These are phyloP conservation scores for Pythium biforme DNA, from an alignment of 352 stramenopile species.

Conservation along the genomic window DNA sequence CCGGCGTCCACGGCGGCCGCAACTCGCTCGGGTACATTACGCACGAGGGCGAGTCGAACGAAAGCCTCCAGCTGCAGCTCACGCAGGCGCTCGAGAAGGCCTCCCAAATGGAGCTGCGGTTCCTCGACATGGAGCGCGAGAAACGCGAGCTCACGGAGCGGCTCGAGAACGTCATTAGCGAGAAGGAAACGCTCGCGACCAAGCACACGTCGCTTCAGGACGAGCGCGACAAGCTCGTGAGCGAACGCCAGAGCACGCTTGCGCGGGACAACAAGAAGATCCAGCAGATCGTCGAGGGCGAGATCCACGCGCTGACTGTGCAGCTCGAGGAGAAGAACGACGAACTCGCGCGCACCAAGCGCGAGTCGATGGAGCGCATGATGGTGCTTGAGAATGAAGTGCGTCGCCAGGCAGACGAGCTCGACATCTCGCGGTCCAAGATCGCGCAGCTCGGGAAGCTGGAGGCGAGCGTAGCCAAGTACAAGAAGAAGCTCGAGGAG, in stretches of 20 bases:
- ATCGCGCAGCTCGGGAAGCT: constrained; percentile 76
- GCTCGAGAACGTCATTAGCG: constrained; percentile 54
- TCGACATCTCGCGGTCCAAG: constrained; percentile 87
- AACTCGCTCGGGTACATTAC: constrained; percentile 61
- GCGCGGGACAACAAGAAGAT: constrained; percentile 88
- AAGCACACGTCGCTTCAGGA: constrained; percentile 53
- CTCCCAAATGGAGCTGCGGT: constrained; percentile 65
- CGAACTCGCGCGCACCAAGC: constrained; percentile 67
- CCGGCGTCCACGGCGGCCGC: constrained; percentile 21
- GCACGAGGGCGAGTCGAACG: constrained; percentile 39
- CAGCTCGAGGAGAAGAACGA: constrained; percentile 80
- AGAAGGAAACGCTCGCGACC: constrained; percentile 45
- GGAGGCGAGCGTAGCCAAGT: constrained; percentile 77
- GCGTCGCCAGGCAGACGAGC: constrained; percentile 78
- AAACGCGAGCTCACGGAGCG: constrained; percentile 74
- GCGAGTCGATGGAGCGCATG: constrained; percentile 68
- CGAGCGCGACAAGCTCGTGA: constrained; percentile 69
- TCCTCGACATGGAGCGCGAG: constrained; percentile 73
- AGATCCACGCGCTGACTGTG: constrained; percentile 72
- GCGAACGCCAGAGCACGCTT: constrained; percentile 71
- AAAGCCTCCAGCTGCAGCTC: constrained; percentile 53
- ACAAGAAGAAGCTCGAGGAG: constrained; percentile 86
- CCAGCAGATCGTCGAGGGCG: constrained; percentile 81
- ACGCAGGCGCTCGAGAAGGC: constrained; percentile 68
- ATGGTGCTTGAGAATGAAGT: constrained; percentile 86